Evolutionary conservation across 805 yeast genomes (phyloP).

Genomic region (Saturnispora zaruensis): DNA sequence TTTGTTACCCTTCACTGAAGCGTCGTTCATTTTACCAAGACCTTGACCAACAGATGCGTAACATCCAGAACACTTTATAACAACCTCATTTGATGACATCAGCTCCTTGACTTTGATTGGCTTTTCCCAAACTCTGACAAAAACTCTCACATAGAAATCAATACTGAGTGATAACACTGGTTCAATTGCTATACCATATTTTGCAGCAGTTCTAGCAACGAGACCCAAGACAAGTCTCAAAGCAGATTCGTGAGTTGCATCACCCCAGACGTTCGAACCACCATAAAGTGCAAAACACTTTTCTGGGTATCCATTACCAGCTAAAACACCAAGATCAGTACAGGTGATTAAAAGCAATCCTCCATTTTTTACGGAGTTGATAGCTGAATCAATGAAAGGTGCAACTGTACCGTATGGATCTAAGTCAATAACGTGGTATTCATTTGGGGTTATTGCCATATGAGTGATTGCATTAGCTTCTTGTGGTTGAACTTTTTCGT

Average conservation of each 20-base stretch:
- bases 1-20: constrained; percentile 27
- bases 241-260: constrained; percentile 90
- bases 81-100: constrained; percentile 66
- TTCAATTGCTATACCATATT: constrained; percentile 77
- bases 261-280: constrained; percentile 79
- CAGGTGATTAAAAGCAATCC: constrained; percentile 89
- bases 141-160: constrained; percentile 86
- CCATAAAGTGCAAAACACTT: constrained; percentile 94
- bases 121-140: constrained; percentile 66
- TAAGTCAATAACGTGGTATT: constrained; percentile 80
- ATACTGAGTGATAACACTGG: constrained; percentile 81
- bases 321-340: constrained; percentile 91
- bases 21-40: constrained; percentile 52
- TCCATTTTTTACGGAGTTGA: constrained; percentile 73
- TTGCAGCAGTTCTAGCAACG: constrained; percentile 78
- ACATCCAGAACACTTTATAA: constrained; percentile 84
- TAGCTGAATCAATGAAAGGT: constrained; percentile 89
- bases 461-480: constrained; percentile 86
- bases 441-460: constrained; percentile 49
- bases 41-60: constrained; percentile 63
- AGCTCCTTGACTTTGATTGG: constrained; percentile 78
- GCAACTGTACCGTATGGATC: constrained; percentile 98
- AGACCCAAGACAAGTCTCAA: constrained; percentile 71
- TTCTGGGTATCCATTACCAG: constrained; percentile 95
- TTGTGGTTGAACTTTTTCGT: constrained; percentile 50